These are phyloP conservation scores for Gentiana dahurica DNA, from an alignment of 257 asterid species.

Conservation along the genomic window DNA sequence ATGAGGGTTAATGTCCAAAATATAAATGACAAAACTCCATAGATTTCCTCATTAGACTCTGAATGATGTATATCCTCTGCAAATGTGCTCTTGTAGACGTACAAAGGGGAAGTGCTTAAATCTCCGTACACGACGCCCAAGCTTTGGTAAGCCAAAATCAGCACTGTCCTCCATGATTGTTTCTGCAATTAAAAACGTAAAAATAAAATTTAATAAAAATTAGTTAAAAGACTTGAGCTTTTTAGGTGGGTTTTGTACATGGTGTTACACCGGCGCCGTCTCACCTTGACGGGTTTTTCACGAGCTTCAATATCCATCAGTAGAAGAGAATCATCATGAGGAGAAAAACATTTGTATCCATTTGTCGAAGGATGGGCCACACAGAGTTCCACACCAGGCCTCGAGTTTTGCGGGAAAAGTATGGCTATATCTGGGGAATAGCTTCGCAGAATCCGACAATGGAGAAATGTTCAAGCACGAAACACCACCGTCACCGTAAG, in stretches of 20 bases:
- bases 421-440: no score
- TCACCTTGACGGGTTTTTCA: constrained; percentile 51
- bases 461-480: no score
- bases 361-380: no score
- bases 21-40: constrained; percentile 73
- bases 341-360: no score
- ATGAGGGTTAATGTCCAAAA: constrained; percentile 92
- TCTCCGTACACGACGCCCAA: constrained; percentile 96
- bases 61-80: constrained; percentile 95
- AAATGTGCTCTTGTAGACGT: constrained; percentile 93
- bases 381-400: no score
- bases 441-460: no score
- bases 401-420: no score
- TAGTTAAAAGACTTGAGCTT: not conserved
- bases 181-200: constrained; percentile 31
- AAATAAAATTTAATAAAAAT: not conserved
- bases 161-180: constrained; percentile 76
- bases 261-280: constrained; percentile 6
- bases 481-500: no score
- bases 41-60: constrained; percentile 82
- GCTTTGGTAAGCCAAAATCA: constrained; percentile 88
- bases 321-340: constrained; percentile 28
- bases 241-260: not conserved
- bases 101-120: constrained; percentile 88
- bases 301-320: constrained; percentile 78